phyloP scores from a whole-genome alignment of 331 rosid genomes.

The Telfairia occidentalis region DNA sequence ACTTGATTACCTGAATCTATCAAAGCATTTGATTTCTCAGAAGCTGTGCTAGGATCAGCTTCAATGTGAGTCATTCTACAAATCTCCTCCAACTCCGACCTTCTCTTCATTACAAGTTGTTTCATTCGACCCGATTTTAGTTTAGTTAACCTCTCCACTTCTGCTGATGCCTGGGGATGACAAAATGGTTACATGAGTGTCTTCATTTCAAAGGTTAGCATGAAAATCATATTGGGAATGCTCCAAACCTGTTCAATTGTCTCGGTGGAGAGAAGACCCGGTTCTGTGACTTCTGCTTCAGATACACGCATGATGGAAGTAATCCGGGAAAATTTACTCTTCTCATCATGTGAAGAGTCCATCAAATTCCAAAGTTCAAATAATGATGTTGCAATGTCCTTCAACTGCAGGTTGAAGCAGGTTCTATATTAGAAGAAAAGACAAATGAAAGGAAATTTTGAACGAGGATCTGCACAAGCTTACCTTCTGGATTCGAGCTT shows the following conservation, averaged over 20 bases:
- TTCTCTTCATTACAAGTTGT: constrained; percentile 83
- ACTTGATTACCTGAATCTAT: constrained; percentile 65
- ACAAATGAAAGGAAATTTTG: background rate
- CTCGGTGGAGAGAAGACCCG: constrained; percentile 62
- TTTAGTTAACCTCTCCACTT: constrained; percentile 72
- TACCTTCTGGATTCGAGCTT: constrained; percentile 70
- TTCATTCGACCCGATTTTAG: constrained; percentile 95
- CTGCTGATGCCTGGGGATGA: constrained; percentile 61
- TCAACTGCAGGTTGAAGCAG: constrained; percentile 51
- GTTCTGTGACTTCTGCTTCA: constrained; percentile 54
- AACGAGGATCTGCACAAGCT: background rate
- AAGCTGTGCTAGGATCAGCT: constrained; percentile 76
- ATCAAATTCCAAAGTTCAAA: constrained; percentile 94
- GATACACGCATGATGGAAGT: constrained; percentile 41
- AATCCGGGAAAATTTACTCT: constrained; percentile 41
- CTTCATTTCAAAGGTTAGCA: background rate
- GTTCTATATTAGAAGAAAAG: background rate
- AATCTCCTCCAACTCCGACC: constrained; percentile 75
- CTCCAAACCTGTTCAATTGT: constrained; percentile 59
- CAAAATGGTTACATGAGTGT: constrained; percentile 6
- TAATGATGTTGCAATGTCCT: constrained; percentile 47
- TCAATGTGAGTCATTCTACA: constrained; percentile 71
- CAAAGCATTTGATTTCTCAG: constrained; percentile 84
- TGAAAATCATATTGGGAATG: background rate
- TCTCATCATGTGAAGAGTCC: constrained; percentile 87